phyloP scores from a whole-genome alignment of 1,139 yeast species.

The Meyerozyma sp. region DNA sequence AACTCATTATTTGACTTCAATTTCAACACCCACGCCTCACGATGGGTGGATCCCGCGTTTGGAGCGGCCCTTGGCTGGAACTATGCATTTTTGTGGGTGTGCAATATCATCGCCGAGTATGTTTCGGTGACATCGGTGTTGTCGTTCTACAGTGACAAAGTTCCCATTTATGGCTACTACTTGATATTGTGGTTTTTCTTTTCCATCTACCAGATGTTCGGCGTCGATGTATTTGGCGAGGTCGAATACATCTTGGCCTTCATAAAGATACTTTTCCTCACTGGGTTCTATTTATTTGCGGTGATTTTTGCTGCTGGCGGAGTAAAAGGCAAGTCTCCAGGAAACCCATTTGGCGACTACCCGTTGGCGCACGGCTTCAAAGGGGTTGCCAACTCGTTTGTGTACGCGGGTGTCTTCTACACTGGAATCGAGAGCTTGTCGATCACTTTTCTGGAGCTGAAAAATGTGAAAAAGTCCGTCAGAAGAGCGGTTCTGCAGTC shows the following conservation, averaged over 20 bases:
- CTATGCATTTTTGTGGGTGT: conserved; percentile 5
- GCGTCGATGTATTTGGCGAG: conserved; percentile 6
- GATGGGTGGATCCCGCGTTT: conserved; percentile 7
- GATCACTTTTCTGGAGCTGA: neutral
- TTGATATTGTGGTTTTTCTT: conserved; percentile 4
- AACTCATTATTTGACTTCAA: conserved; percentile 9
- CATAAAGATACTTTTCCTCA: conserved; percentile 5
- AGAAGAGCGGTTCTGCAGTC: neutral
- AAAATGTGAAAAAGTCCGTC: neutral
- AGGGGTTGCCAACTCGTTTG: conserved; percentile 45
- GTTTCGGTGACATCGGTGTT: conserved; percentile 8
- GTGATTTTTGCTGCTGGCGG: conserved; percentile 9
- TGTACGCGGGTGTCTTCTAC: neutral
- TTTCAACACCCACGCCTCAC: conserved; percentile 6
- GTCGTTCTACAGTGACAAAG: conserved; percentile 5
- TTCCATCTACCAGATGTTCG: conserved; percentile 6
- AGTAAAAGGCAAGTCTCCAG: conserved; percentile 10
- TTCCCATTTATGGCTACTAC: conserved; percentile 6
- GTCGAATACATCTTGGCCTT: conserved; percentile 4
- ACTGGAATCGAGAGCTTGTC: neutral
- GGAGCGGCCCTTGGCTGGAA: conserved; percentile 7
- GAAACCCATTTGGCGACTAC: conserved; percentile 21
- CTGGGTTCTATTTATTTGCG: conserved; percentile 7
- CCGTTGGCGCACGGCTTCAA: conserved; percentile 47
- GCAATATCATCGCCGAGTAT: conserved; percentile 16